A percentile compares a stretch with the other conserved stretches of the same genome.
Conservation (phyloP, 331 rosid genomes). For the Spiraea crenata region DNA sequence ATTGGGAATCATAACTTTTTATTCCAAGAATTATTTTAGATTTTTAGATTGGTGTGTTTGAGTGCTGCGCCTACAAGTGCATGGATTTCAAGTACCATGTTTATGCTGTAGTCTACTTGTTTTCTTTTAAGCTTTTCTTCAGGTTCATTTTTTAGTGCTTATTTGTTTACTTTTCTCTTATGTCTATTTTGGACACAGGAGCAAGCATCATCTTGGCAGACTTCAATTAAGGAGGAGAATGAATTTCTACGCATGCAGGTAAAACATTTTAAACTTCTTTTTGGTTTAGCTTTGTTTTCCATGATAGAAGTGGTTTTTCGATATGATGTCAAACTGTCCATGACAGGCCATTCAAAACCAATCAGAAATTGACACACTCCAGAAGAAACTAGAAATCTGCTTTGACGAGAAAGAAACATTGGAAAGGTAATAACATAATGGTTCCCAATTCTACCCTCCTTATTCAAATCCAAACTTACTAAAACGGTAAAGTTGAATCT, state of each 20-base stretch:
- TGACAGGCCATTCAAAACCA: constrained; percentile 86
- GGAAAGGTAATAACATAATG: constrained; percentile 49
- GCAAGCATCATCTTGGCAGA: constrained; percentile 59
- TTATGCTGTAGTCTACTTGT: constrained; percentile 1
- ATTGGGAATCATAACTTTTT: background rate
- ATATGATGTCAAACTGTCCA: constrained; percentile 8
- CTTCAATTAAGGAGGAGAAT: constrained; percentile 76
- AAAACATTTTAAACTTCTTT: constrained; percentile 12
- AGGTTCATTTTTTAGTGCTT: background rate
- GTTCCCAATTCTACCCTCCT: background rate
- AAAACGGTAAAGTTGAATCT: background rate
- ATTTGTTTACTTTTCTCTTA: constrained; percentile 10
- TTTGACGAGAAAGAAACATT: constrained; percentile 60
- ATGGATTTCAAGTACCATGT: constrained; percentile 7
- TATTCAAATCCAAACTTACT: background rate
- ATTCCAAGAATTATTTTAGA: background rate
- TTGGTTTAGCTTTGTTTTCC: constrained; percentile 14
- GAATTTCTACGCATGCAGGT: constrained; percentile 96
- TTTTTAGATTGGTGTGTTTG: background rate
- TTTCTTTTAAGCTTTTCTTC: background rate
- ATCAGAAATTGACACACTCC: constrained; percentile 70
- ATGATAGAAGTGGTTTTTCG: constrained; percentile 19
- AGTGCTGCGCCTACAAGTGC: background rate
- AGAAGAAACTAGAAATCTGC: constrained; percentile 58
- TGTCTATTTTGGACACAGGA: constrained; percentile 39